Conservation (phyloP, 2,329 filamentous ascomycete species). For the Fusarium transvaalense region DNA sequence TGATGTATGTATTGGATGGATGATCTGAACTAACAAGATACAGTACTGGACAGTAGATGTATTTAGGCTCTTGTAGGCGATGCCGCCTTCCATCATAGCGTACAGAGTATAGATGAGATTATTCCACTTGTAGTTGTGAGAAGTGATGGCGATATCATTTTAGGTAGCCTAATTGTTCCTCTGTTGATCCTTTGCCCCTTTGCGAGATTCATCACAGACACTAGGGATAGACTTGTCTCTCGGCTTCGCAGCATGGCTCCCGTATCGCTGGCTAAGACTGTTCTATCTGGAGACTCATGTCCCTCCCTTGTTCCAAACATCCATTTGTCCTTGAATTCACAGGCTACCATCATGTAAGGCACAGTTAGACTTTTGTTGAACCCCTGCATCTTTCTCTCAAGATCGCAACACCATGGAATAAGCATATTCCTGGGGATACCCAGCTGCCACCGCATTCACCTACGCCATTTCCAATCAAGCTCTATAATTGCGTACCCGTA, state of each 20-base stretch:
- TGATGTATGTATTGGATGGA: conserved; percentile 13
- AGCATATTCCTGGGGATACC: conserved; percentile 13
- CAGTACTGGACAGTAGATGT: neutral
- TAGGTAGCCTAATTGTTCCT: conserved; percentile 1
- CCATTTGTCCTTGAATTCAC: conserved; percentile 30
- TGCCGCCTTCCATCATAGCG: conserved; percentile 15
- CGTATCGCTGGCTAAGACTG: conserved; percentile 4
- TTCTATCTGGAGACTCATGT: conserved; percentile 5
- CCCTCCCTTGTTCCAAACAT: conserved; percentile 25
- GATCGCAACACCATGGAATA: conserved; percentile 16
- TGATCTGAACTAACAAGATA: neutral
- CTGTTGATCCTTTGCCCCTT: conserved; percentile 11
- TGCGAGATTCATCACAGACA: conserved; percentile 33
- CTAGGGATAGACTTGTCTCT: conserved; percentile 8
- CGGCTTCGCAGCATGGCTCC: neutral
- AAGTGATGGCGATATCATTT: conserved; percentile 17
- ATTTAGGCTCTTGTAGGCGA: neutral
- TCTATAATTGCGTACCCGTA: neutral
- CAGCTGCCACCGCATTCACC: conserved; percentile 7
- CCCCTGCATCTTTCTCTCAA: conserved; percentile 23
- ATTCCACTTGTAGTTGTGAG: conserved; percentile 8
- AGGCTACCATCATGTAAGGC: conserved; percentile 13
- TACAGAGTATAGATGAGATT: conserved; percentile 10
- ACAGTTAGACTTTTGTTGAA: conserved; percentile 4
- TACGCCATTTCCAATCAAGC: neutral